Evolutionary conservation across 2,329 filamentous ascomycete species (phyloP), one percentile per base, ranked within the genome.

Genomic region (Fusarium sp.): DNA sequence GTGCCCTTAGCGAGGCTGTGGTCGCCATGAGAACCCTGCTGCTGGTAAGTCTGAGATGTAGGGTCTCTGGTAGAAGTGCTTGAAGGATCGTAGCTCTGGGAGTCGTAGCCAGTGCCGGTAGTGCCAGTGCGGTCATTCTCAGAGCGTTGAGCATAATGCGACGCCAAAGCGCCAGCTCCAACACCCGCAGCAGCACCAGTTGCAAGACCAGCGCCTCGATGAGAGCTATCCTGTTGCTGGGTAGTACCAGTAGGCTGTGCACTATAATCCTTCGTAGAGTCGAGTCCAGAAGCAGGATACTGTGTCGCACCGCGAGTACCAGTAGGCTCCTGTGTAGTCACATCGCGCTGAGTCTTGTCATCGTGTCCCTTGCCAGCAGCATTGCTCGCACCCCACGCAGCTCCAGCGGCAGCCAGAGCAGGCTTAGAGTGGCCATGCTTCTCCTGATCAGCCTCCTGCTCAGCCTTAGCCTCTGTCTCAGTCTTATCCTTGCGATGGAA

Each of bases 331-430:
- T 36, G 35, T 4, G 35, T 8, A 1, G 53, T 56, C 2, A 41
- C 30, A 14, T 63, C 41, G 5, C 41, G 65, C 15, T 58, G 66
- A 26, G 38, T 48, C 35, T 35, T 30, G 1, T 75, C 68, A 12
- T 70, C 70, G 2, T 67, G 28, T 4, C 55, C 73, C 17, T 47
- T 28, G 1, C 68, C 60, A 26, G 74, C 74, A 53, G 73, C 45
- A 9, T 28, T 28, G 38, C 68, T 70, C 0, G 71, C 58, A 35
- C 69, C 66, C 22, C 63, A 55, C 0, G 51, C 74, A 30, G 63
- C 70, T 14, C 71, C 74, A 28, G 74, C 72, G 6, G 66, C 71
- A n/a, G 65, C 74, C 1, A 76, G 9, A 11, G 69, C 71, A 39
- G 74, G 65, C 35, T 63, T 74, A 8, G 71, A 66, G 8, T 44